Evolutionary conservation across 169 alveolate genomes (phyloP).

Genomic region (Hammondia hammondi): DNA sequence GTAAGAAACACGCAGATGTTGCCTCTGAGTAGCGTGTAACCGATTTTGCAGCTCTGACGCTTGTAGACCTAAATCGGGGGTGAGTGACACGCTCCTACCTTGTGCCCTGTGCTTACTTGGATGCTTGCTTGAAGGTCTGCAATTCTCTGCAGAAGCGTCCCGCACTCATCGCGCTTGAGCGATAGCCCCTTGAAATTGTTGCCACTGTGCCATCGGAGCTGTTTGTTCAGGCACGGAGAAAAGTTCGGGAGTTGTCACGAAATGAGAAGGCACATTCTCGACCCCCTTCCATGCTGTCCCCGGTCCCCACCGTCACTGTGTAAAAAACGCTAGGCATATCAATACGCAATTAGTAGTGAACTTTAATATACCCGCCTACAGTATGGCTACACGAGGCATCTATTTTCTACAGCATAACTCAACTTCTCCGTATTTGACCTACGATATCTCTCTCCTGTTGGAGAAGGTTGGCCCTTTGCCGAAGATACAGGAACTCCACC

Average conservation of each 20-base stretch:
- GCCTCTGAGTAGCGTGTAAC: no score
- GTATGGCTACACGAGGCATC: no score
- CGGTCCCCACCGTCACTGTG: no score
- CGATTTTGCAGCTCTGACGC: not conserved
- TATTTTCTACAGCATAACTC: not conserved
- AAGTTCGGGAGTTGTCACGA: not conserved
- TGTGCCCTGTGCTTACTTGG: not conserved
- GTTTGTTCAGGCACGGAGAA: not conserved
- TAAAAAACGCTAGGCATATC: no score
- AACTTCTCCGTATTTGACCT: not conserved
- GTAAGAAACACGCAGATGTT: not conserved
- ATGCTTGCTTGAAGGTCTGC: not conserved
- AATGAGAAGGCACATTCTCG: no score
- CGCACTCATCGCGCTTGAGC: not conserved
- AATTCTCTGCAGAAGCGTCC: not conserved
- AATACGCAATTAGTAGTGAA: no score
- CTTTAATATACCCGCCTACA: no score
- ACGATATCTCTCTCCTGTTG: not conserved
- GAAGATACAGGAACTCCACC: not conserved
- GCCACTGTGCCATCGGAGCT: slow-evolving; percentile 29
- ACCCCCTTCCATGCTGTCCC: no score
- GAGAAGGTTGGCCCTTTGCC: not conserved
- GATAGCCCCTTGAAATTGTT: slow-evolving; percentile 2
- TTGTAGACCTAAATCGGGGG: not conserved
- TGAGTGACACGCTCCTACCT: not conserved